Evolutionary conservation across 2,329 filamentous ascomycete genomes (phyloP), one percentile per base, ranked within the genome.

Genomic region (Penicillium sp.): DNA sequence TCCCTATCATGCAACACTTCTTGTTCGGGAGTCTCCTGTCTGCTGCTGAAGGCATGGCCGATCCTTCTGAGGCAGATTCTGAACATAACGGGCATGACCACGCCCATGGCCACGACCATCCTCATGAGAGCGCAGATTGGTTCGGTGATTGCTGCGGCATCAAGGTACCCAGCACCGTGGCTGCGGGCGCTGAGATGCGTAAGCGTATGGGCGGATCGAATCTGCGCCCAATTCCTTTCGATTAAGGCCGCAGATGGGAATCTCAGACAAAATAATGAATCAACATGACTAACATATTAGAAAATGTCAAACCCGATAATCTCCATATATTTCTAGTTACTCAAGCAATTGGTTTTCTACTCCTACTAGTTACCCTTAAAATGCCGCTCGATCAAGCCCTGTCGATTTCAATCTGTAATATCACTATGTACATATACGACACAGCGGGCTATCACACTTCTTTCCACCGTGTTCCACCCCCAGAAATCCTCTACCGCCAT

Each of bases 71-170:
- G 45, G 82, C 82, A 12, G 61, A 50, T n/a, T 39, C 23, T 19
- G 79, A 72, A 0, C 81, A 79, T 53, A 83, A 84, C 0, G 85
- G 86, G 58, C 78, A 86, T 27, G 83, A 88, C 27, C 85, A 87
- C 50, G 78, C 86, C 4, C 59, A 69, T 85, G 29, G 84, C 65
- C 88, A 92, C 75, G 83, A 88, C 60, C 89, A 94, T 75, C 84
- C 88, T 50, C 83, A 84, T 55, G 86, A 85, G 23, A 71, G 74
- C 47, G 69, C 70, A 5, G 76, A 80, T 53, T 82, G 81, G 44
- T 99, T 94, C 90, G 93, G 93, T 6, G 94, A 99, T 74, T 99
- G 94, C 75, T 99, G 94, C 72, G 94, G 94, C 27, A 99, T 99
- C 75, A 93, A 96, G 68, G 94, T 99, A 17, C 96, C 94, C 0